A percentile compares a stretch with the other conserved stretches of the same genome.
Evolutionary conservation across 2,329 filamentous ascomycete genomes (phyloP).

Genomic region (Xylogone sp.): DNA sequence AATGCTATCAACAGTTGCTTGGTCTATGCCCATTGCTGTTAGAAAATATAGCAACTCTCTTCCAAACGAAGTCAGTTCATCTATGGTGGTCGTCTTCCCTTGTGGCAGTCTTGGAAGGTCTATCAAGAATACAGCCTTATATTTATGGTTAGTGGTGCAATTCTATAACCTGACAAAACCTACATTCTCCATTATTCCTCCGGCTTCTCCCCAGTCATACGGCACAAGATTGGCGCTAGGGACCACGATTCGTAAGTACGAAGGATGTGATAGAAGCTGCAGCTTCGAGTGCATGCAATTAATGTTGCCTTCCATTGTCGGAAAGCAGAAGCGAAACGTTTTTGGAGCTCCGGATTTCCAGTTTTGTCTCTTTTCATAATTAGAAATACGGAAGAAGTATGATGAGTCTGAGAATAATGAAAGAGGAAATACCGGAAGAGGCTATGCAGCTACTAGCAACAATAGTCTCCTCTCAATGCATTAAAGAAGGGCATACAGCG

Average conservation of each 20-base stretch:
- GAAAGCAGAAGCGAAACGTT: conserved; percentile 74
- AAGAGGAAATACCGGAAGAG: too few species aligned
- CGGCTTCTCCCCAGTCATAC: conserved; percentile 84
- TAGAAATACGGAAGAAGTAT: not conserved
- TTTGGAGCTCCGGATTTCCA: conserved; percentile 46
- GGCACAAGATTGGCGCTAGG: conserved; percentile 83
- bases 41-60: conserved; percentile 70
- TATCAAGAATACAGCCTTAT: conserved; percentile 79
- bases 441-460: too few species aligned
- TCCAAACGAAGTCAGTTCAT: conserved; percentile 52
- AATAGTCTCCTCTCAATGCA: too few species aligned
- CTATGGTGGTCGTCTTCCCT: conserved; percentile 14
- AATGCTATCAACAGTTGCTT: conserved; percentile 64
- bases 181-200: conserved; percentile 79
- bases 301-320: conserved; percentile 66
- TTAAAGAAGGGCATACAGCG: too few species aligned
- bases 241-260: conserved; percentile 73
- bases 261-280: conserved; percentile 77
- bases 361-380: conserved; percentile 35
- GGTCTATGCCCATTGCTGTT: conserved; percentile 59
- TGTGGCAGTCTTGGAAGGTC: conserved; percentile 64
- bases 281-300: conserved; percentile 93
- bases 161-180: conserved; percentile 18
- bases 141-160: conserved; percentile 1
- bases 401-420: not conserved